These are phyloP conservation scores for Blastomyces silverae DNA, from an alignment of 2,329 filamentous ascomycete species.

Conservation along the genomic window DNA sequence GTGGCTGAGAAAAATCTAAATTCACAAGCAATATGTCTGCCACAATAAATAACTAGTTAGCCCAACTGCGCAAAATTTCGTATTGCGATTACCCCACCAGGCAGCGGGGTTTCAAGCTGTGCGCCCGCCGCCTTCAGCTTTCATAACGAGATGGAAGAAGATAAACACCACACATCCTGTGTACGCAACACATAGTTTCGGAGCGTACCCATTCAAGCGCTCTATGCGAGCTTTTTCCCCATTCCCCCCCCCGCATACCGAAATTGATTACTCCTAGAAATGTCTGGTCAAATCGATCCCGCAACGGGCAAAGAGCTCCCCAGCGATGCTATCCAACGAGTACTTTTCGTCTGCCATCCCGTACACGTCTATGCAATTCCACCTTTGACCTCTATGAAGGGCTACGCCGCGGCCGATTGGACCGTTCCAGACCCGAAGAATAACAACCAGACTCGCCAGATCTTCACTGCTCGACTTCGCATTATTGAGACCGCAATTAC, in stretches of 20 bases:
- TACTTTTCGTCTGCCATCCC: conserved; percentile 66
- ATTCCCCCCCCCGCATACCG: not conserved
- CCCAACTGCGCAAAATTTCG: not conserved
- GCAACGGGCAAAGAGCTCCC: conserved; percentile 62
- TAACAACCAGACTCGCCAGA: conserved; percentile 60
- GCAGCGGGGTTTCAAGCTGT: not conserved
- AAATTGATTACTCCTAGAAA: not conserved
- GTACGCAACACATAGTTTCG: too few species aligned
- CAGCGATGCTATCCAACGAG: conserved; percentile 71
- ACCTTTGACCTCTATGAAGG: conserved; percentile 67
- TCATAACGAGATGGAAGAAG: not conserved
- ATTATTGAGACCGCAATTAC: conserved; percentile 64
- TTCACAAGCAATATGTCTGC: too few species aligned
- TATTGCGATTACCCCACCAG: not conserved
- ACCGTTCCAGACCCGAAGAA: conserved; percentile 51
- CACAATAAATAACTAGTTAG: too few species aligned
- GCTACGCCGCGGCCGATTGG: conserved; percentile 72
- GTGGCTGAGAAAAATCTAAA: too few species aligned
- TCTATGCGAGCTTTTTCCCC: not conserved
- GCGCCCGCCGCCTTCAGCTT: not conserved
- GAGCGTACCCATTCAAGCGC: not conserved
- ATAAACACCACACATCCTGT: not conserved
- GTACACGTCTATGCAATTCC: conserved; percentile 87
- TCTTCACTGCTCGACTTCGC: conserved; percentile 78
- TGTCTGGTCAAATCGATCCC: conserved; percentile 56